phyloP scores from a whole-genome alignment of 768 basidiomycete species.

The Candolleomyces eurysporus region DNA sequence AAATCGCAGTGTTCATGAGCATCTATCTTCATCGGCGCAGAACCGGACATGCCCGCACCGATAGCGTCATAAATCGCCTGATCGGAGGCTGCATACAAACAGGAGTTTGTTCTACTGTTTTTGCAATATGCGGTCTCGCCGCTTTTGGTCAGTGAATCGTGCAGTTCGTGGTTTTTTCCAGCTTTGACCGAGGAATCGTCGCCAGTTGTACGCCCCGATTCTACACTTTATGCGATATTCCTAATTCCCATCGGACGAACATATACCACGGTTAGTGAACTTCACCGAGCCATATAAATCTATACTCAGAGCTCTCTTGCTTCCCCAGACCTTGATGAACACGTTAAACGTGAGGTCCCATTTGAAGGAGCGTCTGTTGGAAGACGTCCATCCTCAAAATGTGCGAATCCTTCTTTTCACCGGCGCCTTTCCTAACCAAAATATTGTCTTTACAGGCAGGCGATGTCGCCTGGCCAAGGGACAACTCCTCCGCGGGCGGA shows the following conservation, averaged over 20 bases:
- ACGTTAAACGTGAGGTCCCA: constrained; percentile 6
- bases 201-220: constrained; percentile 29
- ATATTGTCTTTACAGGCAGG: neutral
- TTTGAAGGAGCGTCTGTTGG: constrained; percentile 7
- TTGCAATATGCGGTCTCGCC: constrained; percentile 50
- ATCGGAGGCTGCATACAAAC: constrained; percentile 57
- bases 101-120: constrained; percentile 49
- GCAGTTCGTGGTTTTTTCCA: neutral
- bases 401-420: neutral
- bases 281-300: neutral
- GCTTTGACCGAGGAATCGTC: neutral
- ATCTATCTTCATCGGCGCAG: constrained; percentile 37
- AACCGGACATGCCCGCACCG: constrained; percentile 51
- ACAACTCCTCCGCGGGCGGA: neutral
- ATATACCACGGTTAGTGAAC: constrained; percentile 44
- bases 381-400: neutral
- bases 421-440: neutral
- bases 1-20: constrained; percentile 18
- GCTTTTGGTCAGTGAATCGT: constrained; percentile 21
- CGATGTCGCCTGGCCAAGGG: neutral
- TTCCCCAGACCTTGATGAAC: constrained; percentile 10
- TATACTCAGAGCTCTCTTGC: neutral
- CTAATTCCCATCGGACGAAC: constrained; percentile 36
- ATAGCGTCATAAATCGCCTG: constrained; percentile 50
- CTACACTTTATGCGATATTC: constrained; percentile 34